Conservation (phyloP, 2,329 filamentous ascomycete genomes). For the Triangularia verruculosa region DNA sequence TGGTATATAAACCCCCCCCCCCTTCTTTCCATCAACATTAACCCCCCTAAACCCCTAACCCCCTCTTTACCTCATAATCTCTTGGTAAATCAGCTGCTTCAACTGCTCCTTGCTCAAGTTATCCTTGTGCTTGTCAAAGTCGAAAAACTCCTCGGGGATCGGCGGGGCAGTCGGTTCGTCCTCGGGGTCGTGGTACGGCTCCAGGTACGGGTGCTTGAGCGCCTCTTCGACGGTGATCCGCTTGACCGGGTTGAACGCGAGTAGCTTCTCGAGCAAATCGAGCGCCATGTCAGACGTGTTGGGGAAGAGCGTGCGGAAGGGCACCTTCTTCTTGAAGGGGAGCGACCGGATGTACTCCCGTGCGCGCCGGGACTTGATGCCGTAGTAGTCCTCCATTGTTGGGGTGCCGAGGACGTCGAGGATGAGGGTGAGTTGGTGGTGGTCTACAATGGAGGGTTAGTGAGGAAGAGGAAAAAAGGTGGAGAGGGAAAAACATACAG, state of each 20-base stretch:
- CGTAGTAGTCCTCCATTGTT: conserved; percentile 99
- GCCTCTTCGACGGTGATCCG: conserved; percentile 97
- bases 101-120: conserved; percentile 96
- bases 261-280: conserved; percentile 88
- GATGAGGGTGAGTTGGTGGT: conserved; percentile 96
- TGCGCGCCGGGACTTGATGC: conserved; percentile 96
- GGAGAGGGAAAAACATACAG: conserved; percentile 58
- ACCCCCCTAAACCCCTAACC: neutral
- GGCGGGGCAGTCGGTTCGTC: conserved; percentile 96
- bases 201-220: conserved; percentile 93
- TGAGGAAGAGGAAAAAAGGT: neutral
- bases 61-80: conserved; percentile 68
- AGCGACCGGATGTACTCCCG: conserved; percentile 97
- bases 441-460: conserved; percentile 57
- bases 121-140: conserved; percentile 99
- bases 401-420: conserved; percentile 95
- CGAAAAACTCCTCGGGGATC: conserved; percentile 98
- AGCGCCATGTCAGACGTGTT: conserved; percentile 98
- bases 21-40: neutral
- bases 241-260: conserved; percentile 98
- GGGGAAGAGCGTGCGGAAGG: conserved; percentile 93
- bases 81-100: conserved; percentile 95
- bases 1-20: neutral
- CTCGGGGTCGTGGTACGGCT: conserved; percentile 98
- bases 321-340: conserved; percentile 99